Base-by-base conservation (phyloP, 2,329 filamentous ascomycete genomes). In the Coniochaeta sp. region DNA sequence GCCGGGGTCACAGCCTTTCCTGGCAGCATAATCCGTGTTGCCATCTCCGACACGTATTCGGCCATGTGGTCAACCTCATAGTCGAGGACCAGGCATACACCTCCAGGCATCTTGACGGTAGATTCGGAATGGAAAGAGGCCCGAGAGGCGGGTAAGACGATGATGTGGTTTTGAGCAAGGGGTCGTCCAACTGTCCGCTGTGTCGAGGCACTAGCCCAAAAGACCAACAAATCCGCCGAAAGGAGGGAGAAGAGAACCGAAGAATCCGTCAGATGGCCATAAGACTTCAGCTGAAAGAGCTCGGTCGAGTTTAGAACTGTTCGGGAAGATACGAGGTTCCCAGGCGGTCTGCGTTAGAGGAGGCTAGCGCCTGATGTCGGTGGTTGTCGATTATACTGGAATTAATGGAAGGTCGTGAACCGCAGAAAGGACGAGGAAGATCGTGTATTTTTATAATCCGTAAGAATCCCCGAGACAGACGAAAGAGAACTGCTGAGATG, bases 31-130 rank as follows among this genome's bases (percentile, higher is more conserved):
- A 83, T 70, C 45, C 80, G 76, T 22, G 76, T 79, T 55, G 91
- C 84, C 83, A 92, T 95, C 66, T 95, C 89, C 56, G 89, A 86
- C 66, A 96, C 91, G 70, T 95, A 96, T 67, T 95, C 90, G 57
- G 90, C 87, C 91, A 96, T 96, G 69, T 87, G 78, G 67, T 95
- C 90, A 83, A 96, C 92, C 71, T 96, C 91, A 69, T 96, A 96
- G 76, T 96, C 91, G 71, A 96, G 82, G 72, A 95, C 88, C 63
- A 90, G 90, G 62, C 91, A 94, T 33, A 96, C 91, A 62, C 91
- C 91, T 67, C 91, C 91, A 58, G 80, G 75, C 80, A 83, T 83
- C 63, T 71, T 82, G 73, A 62, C 64, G 58, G 63, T n/a, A 63
- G 59, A 48, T 28, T n/a, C n/a, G 16, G 28, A 20, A 3, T 7